A percentile compares a stretch with the other conserved stretches of the same genome.
phyloP scores from a whole-genome alignment of 78 protist genomes.

The Cavenderia fasciculata region DNA sequence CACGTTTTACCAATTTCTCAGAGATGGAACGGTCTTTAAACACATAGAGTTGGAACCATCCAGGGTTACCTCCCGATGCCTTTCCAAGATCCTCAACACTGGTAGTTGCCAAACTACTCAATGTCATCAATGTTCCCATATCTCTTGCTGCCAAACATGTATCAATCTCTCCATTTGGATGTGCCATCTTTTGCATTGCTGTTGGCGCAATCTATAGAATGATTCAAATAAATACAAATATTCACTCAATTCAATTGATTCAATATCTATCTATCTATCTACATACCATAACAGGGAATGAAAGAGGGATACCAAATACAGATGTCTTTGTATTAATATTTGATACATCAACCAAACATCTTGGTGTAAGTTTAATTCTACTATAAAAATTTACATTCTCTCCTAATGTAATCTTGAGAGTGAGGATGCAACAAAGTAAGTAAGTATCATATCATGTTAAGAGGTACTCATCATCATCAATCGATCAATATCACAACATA shows the following conservation, averaged over 20 bases:
- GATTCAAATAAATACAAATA: not conserved
- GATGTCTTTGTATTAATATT: not conserved
- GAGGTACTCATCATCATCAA: too few species aligned
- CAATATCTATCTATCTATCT: too few species aligned
- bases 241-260: not conserved
- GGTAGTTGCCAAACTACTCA: conserved; percentile 59
- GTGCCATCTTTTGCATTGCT: conserved; percentile 81
- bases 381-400: conserved; percentile 37
- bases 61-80: conserved; percentile 11
- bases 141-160: conserved; percentile 38
- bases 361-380: conserved; percentile 48
- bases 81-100: conserved; percentile 76
- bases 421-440: too few species aligned
- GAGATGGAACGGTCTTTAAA: conserved; percentile 75
- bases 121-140: conserved; percentile 66
- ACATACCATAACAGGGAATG: conserved; percentile 31
- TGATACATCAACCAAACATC: conserved; percentile 48
- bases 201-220: conserved; percentile 34
- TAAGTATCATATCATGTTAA: too few species aligned
- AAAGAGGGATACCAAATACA: conserved; percentile 8
- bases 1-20: conserved; percentile 65
- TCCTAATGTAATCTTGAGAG: conserved; percentile 15
- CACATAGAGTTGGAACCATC: conserved; percentile 88
- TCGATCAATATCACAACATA: too few species aligned
- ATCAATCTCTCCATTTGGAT: conserved; percentile 41